A percentile compares a stretch with the other conserved stretches of the same genome.
phyloP scores from a whole-genome alignment of 2,329 filamentous ascomycete species.

The Pleoardoris graminearum region DNA sequence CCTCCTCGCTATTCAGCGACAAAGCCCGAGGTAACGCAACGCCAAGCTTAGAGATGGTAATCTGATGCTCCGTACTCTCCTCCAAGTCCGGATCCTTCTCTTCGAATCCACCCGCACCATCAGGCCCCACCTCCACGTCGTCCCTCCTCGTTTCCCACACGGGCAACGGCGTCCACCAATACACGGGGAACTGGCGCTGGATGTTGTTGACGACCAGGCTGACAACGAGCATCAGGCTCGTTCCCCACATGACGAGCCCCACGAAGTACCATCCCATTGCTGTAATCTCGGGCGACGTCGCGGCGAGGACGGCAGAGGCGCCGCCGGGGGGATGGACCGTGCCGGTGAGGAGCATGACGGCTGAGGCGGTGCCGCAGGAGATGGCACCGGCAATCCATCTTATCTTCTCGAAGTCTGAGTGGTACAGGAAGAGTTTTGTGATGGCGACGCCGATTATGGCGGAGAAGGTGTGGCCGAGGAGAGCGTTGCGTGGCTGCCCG shows the following conservation, averaged over 20 bases:
- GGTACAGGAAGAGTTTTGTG: slow-evolving; percentile 51
- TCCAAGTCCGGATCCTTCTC: slow-evolving; percentile 21
- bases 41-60: slow-evolving; percentile 37
- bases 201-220: slow-evolving; percentile 53
- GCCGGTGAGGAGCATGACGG: slow-evolving; percentile 53
- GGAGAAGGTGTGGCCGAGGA: slow-evolving; percentile 52
- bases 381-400: slow-evolving; percentile 52
- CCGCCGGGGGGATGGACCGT: slow-evolving; percentile 57
- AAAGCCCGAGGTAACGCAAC: slow-evolving; percentile 44
- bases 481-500: slow-evolving; percentile 52
- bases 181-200: slow-evolving; percentile 51
- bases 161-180: slow-evolving; percentile 54
- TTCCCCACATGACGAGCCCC: slow-evolving; percentile 48
- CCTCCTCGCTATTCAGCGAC: slow-evolving; percentile 41
- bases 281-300: slow-evolving; percentile 45
- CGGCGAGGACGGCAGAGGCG: slow-evolving; percentile 53
- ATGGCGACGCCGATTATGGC: slow-evolving; percentile 51
- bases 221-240: slow-evolving; percentile 48
- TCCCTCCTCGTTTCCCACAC: slow-evolving; percentile 29
- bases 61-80: slow-evolving; percentile 19
- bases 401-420: slow-evolving; percentile 43
- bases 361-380: slow-evolving; percentile 48
- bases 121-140: slow-evolving; percentile 30
- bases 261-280: slow-evolving; percentile 53
- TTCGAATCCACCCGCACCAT: slow-evolving; percentile 27